Evolutionary conservation across 2,329 filamentous ascomycete genomes (phyloP), one percentile per base, ranked within the genome.

Genomic region (Fusarium acutatum): DNA sequence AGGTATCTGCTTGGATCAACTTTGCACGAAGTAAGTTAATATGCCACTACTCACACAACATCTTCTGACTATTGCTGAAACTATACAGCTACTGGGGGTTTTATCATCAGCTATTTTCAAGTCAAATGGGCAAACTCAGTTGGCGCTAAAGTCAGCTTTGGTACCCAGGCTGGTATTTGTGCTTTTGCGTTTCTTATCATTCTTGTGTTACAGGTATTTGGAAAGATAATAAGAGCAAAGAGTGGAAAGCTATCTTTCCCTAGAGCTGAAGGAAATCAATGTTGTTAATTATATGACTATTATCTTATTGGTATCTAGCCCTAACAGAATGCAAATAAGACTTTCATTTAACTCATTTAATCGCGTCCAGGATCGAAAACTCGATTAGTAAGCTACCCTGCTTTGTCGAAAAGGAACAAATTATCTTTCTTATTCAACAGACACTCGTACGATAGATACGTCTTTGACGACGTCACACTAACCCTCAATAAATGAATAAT

Each of bases 171-270:
- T 2, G 49, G 49, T 4, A 53, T 53, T 13, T 53, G 49, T 17
- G 49, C 49, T 17, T 9, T 26, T 22, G 32, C 49, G 0, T 53
- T 53, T 28, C 18, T 53, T 22, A 37, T 53, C 14, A 1, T 53
- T 3, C 0, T 53, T 26, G 1, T 13, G 0, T 13, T 53, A 5
- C 49, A 53, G 15, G 7, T 17, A 3, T 28, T 28, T 3, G 49
- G 49, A 2, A 53, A 53, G 3, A 13, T 18, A 13, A 22, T 53
- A 24, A 53, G 49, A 6, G 2, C 0, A 0, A 22, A 17, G n/a
- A 37, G 13, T 7, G 32, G 49, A 22, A 15, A 53, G 2, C 0
- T 53, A 11, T 4, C 0, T 0, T 53, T 28, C 10, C 24, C 47
- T 9, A 34, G 22, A 3, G 22, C 11, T 13, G 28, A 46, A 5